Evolutionary conservation across 768 basidiomycete species (phyloP).

Genomic region (Naganishia vaughanmartiniae): DNA sequence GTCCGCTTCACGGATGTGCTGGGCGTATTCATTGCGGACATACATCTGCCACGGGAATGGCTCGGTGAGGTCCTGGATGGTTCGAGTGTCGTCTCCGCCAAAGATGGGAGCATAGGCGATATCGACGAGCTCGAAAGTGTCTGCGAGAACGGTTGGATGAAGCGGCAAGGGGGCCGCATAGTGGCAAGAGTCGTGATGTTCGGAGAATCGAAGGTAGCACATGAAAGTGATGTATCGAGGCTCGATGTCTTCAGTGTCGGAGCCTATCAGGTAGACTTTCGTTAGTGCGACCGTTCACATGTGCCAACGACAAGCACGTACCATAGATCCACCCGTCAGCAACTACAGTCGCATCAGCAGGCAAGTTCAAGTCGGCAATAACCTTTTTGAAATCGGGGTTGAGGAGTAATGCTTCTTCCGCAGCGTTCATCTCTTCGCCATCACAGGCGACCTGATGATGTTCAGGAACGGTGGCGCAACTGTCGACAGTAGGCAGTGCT

Average conservation of each 20-base stretch:
- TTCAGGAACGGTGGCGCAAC: not conserved
- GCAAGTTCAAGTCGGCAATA: conserved; percentile 16
- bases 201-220: conserved; percentile 17
- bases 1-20: conserved; percentile 35
- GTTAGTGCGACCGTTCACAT: not conserved
- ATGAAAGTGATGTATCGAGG: conserved; percentile 25
- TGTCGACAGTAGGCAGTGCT: not conserved
- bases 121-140: conserved; percentile 16
- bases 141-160: conserved; percentile 10
- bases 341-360: conserved; percentile 16
- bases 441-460: conserved; percentile 6
- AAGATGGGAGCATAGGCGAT: conserved; percentile 30
- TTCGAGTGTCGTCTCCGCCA: conserved; percentile 20
- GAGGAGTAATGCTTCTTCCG: conserved; percentile 17
- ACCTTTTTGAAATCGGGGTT: not conserved
- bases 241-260: not conserved
- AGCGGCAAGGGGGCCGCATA: conserved; percentile 25
- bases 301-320: not conserved
- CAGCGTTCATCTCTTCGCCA: conserved; percentile 25
- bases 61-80: conserved; percentile 28
- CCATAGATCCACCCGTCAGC: conserved; percentile 24
- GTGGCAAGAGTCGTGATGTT: conserved; percentile 11
- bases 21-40: conserved; percentile 27
- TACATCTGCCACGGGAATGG: conserved; percentile 32
- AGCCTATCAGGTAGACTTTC: not conserved